phyloP scores from a whole-genome alignment of 352 stramenopile species.

The Globisporangium irregulare region DNA sequence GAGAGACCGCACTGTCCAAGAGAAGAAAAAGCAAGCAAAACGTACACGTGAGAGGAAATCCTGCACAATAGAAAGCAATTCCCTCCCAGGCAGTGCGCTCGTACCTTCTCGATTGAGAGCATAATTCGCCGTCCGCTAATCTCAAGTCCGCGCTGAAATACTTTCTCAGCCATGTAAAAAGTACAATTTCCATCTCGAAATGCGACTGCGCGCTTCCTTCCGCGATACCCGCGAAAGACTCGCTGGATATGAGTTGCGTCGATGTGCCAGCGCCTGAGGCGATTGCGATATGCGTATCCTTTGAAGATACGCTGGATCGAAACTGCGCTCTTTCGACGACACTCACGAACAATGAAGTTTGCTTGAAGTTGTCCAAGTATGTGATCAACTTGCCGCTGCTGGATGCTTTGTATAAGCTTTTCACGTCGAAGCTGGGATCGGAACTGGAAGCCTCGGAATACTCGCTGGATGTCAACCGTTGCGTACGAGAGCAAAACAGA shows the following conservation, averaged over 20 bases:
- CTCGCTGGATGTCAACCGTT: constrained; percentile 41
- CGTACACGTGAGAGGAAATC: background rate
- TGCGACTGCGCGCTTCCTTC: constrained; percentile 46
- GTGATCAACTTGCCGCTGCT: constrained; percentile 49
- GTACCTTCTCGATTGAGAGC: constrained; percentile 63
- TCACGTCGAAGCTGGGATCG: constrained; percentile 45
- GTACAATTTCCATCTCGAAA: constrained; percentile 67
- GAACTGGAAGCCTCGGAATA: constrained; percentile 59
- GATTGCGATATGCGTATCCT: constrained; percentile 35
- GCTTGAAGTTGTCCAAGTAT: constrained; percentile 26
- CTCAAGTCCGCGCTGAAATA: constrained; percentile 56
- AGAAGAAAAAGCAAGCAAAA: background rate
- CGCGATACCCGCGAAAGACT: constrained; percentile 47
- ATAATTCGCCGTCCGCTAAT: constrained; percentile 45
- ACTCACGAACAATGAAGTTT: constrained; percentile 38
- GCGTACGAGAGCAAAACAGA: constrained; percentile 24
- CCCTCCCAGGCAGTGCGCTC: background rate
- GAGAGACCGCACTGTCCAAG: constrained; percentile 52
- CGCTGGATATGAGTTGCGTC: constrained; percentile 47
- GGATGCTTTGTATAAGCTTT: constrained; percentile 37
- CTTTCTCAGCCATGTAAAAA: constrained; percentile 64
- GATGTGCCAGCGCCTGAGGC: constrained; percentile 27
- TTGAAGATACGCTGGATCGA: constrained; percentile 62
- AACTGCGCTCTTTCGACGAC: constrained; percentile 36
- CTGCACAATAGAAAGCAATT: background rate